Percentiles rank a stretch among this genome's conserved stretches.
These are phyloP conservation scores for Exophiala lecanii-corni DNA, from an alignment of 2,329 filamentous ascomycete species.

Conservation along the genomic window DNA sequence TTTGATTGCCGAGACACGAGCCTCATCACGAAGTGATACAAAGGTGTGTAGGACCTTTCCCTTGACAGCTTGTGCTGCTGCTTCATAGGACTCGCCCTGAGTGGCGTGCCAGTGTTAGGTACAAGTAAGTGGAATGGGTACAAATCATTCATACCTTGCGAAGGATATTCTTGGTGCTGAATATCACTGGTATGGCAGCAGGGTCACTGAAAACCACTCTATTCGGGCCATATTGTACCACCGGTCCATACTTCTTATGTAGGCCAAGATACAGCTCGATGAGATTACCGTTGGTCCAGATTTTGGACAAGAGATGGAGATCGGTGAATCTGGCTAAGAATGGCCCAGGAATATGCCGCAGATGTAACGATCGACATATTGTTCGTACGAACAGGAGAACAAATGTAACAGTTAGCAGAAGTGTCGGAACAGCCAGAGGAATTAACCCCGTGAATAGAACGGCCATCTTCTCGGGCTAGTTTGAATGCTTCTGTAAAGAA, in stretches of 20 bases:
- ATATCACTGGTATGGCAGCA: constrained; percentile 10
- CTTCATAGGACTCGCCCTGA: constrained; percentile 13
- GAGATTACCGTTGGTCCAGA: constrained; percentile 3
- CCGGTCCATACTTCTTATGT: constrained; percentile 14
- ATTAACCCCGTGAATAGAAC: too few relatives aligned
- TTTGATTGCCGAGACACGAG: constrained; percentile 53
- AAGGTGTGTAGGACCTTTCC: constrained; percentile 7
- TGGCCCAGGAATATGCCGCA: constrained; percentile 54
- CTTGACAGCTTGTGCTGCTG: constrained; percentile 4
- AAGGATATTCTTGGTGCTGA: constrained; percentile 11
- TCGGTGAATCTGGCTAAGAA: constrained; percentile 65
- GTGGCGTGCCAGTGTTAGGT: neutral
- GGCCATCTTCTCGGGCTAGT: too few relatives aligned
- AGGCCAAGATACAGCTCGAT: constrained; percentile 7
- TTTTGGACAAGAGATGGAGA: constrained; percentile 60
- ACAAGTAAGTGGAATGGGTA: neutral
- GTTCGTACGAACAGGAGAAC: neutral
- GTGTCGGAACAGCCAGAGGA: too few relatives aligned
- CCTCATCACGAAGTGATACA: constrained; percentile 9
- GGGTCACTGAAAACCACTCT: constrained; percentile 15
- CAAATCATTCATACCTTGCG: constrained; percentile 9
- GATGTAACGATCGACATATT: constrained; percentile 1
- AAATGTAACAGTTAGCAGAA: too few relatives aligned
- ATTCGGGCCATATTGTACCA: constrained; percentile 17
- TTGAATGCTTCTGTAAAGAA: too few relatives aligned